Conservation (phyloP, 306 rosid genomes). For the Lagenaria siceraria region DNA sequence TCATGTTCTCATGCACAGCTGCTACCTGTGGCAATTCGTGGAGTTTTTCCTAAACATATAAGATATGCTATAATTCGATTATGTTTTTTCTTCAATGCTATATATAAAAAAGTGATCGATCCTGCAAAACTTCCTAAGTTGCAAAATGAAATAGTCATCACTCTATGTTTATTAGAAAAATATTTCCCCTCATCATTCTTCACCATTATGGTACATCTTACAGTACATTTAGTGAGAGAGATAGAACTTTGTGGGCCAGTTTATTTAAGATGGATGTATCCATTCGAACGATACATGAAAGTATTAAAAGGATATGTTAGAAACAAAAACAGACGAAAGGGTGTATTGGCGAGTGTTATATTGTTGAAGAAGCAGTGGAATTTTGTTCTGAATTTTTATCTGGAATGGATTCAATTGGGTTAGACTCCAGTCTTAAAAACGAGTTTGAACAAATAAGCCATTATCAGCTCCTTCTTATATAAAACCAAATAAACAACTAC, state of each 20-base stretch:
- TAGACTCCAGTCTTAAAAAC: not conserved
- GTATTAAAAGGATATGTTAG: too few relatives aligned
- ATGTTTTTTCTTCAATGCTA: not conserved
- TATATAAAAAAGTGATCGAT: not conserved
- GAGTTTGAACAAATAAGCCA: not conserved
- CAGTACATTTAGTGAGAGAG: too few relatives aligned
- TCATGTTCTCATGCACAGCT: not conserved
- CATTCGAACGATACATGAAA: too few relatives aligned
- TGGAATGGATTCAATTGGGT: not conserved
- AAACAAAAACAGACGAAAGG: not conserved
- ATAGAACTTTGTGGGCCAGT: too few relatives aligned
- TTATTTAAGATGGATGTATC: too few relatives aligned
- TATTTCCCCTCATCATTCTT: too few relatives aligned
- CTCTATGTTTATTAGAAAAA: too few relatives aligned
- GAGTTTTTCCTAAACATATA: not conserved
- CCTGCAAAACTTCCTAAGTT: not conserved
- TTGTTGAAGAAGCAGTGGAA: not conserved
- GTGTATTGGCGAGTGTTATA: not conserved
- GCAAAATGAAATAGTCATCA: too few relatives aligned
- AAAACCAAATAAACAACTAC: not conserved
- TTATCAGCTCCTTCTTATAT: not conserved
- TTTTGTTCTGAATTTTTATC: not conserved
- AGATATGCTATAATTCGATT: not conserved
- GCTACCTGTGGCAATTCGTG: not conserved
- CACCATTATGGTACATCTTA: too few relatives aligned